Percentiles rank a stretch among this genome's conserved stretches.
These are phyloP conservation scores for Sesbania bispinosa DNA, from an alignment of 306 rosid genomes.

Conservation along the genomic window DNA sequence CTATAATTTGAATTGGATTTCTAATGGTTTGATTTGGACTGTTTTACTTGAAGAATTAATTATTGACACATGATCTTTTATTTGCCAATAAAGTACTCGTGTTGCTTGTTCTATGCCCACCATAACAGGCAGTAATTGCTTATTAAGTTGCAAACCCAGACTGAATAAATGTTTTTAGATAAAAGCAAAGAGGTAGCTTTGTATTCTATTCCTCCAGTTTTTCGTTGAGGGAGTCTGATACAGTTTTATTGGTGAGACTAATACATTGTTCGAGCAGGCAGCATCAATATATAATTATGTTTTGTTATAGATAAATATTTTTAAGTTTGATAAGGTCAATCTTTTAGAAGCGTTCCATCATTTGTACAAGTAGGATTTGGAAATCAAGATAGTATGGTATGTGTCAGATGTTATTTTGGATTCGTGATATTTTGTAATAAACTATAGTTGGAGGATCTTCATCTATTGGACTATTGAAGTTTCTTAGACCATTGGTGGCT, in stretches of 20 bases:
- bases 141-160: background rate
- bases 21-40: background rate
- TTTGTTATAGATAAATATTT: background rate
- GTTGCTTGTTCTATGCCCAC: background rate
- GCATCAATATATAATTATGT: background rate
- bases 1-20: background rate
- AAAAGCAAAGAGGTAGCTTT: background rate
- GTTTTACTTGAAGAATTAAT: background rate
- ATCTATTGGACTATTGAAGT: too few species aligned
- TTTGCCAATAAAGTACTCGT: background rate
- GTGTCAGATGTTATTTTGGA: too few species aligned
- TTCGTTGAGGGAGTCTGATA: background rate
- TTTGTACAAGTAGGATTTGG: background rate
- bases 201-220: background rate
- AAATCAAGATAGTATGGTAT: too few species aligned
- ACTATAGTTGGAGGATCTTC: too few species aligned
- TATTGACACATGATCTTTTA: background rate
- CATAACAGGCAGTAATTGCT: background rate
- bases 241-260: background rate
- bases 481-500: too few species aligned
- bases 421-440: too few species aligned
- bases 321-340: background rate
- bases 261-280: background rate
- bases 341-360: background rate
- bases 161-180: background rate